phyloP scores from a whole-genome alignment of 371 early-diverging fungal genomes.

The Mucor circinelloides region DNA sequence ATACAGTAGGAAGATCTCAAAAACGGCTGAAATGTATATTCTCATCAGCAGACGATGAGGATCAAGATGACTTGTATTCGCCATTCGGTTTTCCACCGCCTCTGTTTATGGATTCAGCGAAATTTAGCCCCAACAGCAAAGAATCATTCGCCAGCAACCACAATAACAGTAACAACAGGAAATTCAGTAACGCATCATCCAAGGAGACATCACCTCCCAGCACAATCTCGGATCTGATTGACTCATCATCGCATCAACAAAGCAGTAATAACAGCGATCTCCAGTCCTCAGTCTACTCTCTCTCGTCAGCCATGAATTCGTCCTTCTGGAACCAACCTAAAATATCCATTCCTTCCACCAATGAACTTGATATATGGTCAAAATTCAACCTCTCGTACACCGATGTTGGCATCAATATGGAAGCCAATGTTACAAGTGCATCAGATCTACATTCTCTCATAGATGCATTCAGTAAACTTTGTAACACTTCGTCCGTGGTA shows the following conservation, averaged over 20 bases:
- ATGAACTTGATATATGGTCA: constrained; percentile 20
- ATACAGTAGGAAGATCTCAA: constrained; percentile 24
- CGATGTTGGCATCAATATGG: constrained; percentile 36
- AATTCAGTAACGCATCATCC: background rate
- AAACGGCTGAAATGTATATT: constrained; percentile 17
- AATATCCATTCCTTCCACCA: background rate
- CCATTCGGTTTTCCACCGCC: background rate
- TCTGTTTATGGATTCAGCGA: background rate
- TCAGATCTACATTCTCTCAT: constrained; percentile 35
- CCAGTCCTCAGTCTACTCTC: constrained; percentile 7
- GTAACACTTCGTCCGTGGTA: constrained; percentile 16
- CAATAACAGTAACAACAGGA: background rate
- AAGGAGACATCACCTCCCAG: background rate
- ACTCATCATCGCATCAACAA: background rate
- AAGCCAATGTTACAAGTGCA: constrained; percentile 36
- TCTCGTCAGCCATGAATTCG: constrained; percentile 3
- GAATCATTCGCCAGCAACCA: background rate
- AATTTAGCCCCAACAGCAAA: background rate
- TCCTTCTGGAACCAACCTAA: constrained; percentile 14
- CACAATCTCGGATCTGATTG: background rate
- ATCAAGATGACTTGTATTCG: constrained; percentile 4
- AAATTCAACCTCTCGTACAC: constrained; percentile 36
- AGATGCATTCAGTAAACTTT: constrained; percentile 34
- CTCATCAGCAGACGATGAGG: constrained; percentile 2
- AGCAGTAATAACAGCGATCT: background rate